Base-by-base conservation (phyloP, 371 early-diverging fungal species). In the Mucor indicus region DNA sequence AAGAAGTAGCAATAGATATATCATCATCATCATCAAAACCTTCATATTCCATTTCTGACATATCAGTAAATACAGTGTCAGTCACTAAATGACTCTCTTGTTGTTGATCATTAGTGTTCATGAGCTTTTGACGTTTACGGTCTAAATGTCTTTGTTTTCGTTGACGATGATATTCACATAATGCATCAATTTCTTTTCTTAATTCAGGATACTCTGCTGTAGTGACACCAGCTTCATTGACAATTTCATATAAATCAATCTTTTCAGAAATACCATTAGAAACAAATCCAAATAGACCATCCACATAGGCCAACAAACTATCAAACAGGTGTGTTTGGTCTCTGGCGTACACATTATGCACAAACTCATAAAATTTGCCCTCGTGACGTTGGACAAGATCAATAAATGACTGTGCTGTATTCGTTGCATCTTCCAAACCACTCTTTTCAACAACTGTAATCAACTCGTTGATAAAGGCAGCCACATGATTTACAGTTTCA, bases 391-490 rank as follows among this genome's bases (percentile, higher is more conserved):
- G 49, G 2, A 79, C 79, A 2, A 85, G 60, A 16, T 69, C 62
- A 27, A 81, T 57, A 29, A 72, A 72, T 4, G 70, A 68, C 21
- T 72, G 66, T 0, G 65, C 56, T 3, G 69, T 69, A 36, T 75
- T 64, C 31, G 46, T 52, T 1, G 50, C 57, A 36, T 57, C 58
- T 27, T 70, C 64, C 0, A 50, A 52, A 25, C 80, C 71, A 5
- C 74, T 50, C 15, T 56, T 49, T 32, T 83, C 78, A 20, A 85
- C 64, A 22, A 80, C 57, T 45, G 68, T 42, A 44, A 85, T 71
- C 38, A 85, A 55, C 43, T 85, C 84, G 29, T 82, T 79, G 3
- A 74, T 57, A 52, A 85, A 85, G 11, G 52, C 65, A 11, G 76
- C 65, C 13, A 82, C 57, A 36, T 85, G 80, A 32, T 76, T 62